phyloP scores from a whole-genome alignment of 176 grass and related monocot species.

The Bothriochloa decipiens region DNA sequence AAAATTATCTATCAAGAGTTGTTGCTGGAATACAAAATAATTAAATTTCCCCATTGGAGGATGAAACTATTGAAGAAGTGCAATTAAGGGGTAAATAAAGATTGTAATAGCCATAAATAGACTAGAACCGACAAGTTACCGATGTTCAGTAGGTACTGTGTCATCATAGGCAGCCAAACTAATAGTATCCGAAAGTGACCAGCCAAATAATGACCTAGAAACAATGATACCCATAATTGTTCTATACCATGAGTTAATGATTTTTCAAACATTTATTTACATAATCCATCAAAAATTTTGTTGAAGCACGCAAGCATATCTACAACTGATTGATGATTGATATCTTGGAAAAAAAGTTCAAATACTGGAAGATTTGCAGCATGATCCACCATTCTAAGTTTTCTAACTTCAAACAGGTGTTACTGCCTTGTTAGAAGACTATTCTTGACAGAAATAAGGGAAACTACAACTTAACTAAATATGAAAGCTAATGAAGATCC shows the following conservation, averaged over 20 bases:
- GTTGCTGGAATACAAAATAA: not conserved
- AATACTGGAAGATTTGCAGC: not conserved
- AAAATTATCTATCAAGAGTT: not conserved
- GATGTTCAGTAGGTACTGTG: not conserved
- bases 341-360: slow-evolving; percentile 10
- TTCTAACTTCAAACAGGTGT: not conserved
- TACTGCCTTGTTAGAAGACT: not conserved
- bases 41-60: not conserved
- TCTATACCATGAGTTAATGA: slow-evolving; percentile 17
- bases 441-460: not conserved
- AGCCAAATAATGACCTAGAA: not conserved
- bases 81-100: not conserved
- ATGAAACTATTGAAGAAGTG: not conserved
- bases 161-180: not conserved
- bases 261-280: slow-evolving; percentile 5
- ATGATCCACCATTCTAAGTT: not conserved
- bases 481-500: not conserved
- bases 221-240: not conserved
- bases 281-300: not conserved
- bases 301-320: not conserved
- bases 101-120: not conserved
- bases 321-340: not conserved
- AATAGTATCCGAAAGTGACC: slow-evolving; percentile 3
- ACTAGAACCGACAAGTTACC: not conserved
- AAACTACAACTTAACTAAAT: not conserved